These are phyloP conservation scores for Chionographis japonica DNA, from an alignment of 106 monocot genomes.

Conservation along the genomic window DNA sequence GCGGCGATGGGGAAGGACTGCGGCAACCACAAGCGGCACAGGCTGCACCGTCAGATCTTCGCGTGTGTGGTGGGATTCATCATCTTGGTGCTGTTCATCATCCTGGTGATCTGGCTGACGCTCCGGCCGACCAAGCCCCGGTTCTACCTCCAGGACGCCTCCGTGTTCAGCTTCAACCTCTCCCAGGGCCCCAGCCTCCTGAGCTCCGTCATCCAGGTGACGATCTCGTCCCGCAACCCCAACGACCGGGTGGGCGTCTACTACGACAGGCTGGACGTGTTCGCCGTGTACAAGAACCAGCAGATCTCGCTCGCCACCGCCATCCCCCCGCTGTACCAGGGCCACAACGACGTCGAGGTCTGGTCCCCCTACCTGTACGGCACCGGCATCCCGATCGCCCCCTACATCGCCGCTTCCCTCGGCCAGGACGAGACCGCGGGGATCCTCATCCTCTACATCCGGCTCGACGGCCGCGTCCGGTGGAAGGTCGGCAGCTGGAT, in stretches of 20 bases:
- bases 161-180: conserved; percentile 34
- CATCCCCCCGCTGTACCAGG: conserved; percentile 44
- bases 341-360: conserved; percentile 29
- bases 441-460: conserved; percentile 11
- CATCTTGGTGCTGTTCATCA: conserved; percentile 40
- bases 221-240: conserved; percentile 52
- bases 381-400: conserved; percentile 32
- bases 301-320: conserved; percentile 29
- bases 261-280: conserved; percentile 55
- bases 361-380: conserved; percentile 52
- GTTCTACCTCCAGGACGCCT: conserved; percentile 46
- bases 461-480: conserved; percentile 24
- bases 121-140: conserved; percentile 64
- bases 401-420: conserved; percentile 19
- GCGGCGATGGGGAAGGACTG: conserved; percentile 9
- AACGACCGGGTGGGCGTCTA: conserved; percentile 47
- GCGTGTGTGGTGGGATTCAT: conserved; percentile 19
- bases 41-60: conserved; percentile 18
- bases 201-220: conserved; percentile 22
- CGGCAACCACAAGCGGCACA: conserved; percentile 16
- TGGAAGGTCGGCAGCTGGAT: conserved; percentile 49
- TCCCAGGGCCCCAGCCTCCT: conserved; percentile 13
- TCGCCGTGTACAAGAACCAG: conserved; percentile 43
- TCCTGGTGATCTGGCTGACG: conserved; percentile 53
- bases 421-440: conserved; percentile 29